Conservation (phyloP, 176 grass and related monocot genomes). For the Hordeum marinum region DNA sequence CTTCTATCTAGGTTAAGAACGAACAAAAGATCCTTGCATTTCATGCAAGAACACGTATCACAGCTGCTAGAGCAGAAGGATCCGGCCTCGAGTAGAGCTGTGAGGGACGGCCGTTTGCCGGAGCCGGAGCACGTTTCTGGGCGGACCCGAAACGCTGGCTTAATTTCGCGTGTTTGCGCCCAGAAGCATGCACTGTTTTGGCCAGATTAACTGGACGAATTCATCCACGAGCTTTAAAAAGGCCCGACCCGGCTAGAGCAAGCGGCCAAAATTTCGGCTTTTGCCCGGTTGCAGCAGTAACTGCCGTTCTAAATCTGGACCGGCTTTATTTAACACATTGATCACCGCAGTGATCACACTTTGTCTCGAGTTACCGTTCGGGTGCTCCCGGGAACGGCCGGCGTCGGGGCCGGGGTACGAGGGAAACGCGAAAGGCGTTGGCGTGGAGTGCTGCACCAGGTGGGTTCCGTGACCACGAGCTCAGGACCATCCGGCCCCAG, state of each 20-base stretch:
- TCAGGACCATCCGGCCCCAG: background rate
- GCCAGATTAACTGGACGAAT: background rate
- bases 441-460: background rate
- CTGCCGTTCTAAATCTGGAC: background rate
- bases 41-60: background rate
- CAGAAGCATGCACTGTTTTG: background rate
- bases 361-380: too few species aligned
- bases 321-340: too few species aligned
- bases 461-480: background rate
- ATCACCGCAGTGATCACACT: too few species aligned
- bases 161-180: background rate
- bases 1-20: too few species aligned
- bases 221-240: background rate
- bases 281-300: background rate
- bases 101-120: background rate
- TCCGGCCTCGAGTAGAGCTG: background rate
- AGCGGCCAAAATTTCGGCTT: background rate
- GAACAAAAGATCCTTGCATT: background rate
- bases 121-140: background rate
- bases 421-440: constrained; percentile 4
- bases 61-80: background rate
- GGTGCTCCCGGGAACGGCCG: background rate
- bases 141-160: background rate
- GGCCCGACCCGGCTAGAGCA: background rate
- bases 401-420: background rate